Evolutionary conservation across 2,329 filamentous ascomycete species (phyloP), one percentile per base, ranked within the genome.

Genomic region (Stagonosporopsis vannaccii): DNA sequence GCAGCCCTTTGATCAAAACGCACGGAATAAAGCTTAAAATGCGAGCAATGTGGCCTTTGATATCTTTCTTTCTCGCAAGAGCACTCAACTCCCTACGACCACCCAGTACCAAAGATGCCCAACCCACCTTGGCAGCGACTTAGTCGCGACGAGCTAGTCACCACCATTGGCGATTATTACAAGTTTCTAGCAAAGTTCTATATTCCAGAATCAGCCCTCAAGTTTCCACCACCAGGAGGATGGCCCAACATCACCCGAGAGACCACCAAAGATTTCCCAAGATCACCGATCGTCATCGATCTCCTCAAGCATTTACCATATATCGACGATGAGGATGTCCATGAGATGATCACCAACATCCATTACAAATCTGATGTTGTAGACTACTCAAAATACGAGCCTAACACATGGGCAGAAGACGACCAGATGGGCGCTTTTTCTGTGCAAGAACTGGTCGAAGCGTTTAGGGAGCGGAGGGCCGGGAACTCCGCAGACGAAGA

Each of bases 281-380:
- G 50, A 33, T 39, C 51, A 5, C 37, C 26, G 7, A 39, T 39
- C 11, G 59, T 58, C 2, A 50, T 62, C 23, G 56, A 61, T 25
- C 52, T 62, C 3, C 43, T 60, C 13, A 54, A 40, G n/a, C 50
- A 56, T 33, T 23, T 63, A 11, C 50, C 56, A 3, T 60, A 60
- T 35, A 53, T 62, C 6, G 59, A 47, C 19, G 46, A 50, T 3
- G 30, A 11, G 20, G 13, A 51, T 12, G 6, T 53, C 1, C 6
- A 25, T 6, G 20, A 50, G 6, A 51, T 60, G 48, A 15, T 48
- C 4, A 54, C 45, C 6, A 43, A 58, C 20, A 54, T 60, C 13
- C 41, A 60, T 28, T 41, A 54, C 41, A 54, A 58, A 26, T 39
- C 49, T 23, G 53, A 58, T 44, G 49, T 60, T 0, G 33, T 53